These are phyloP conservation scores for Coprinellus aureogranulatus DNA, from an alignment of 768 basidiomycete genomes.

Conservation along the genomic window DNA sequence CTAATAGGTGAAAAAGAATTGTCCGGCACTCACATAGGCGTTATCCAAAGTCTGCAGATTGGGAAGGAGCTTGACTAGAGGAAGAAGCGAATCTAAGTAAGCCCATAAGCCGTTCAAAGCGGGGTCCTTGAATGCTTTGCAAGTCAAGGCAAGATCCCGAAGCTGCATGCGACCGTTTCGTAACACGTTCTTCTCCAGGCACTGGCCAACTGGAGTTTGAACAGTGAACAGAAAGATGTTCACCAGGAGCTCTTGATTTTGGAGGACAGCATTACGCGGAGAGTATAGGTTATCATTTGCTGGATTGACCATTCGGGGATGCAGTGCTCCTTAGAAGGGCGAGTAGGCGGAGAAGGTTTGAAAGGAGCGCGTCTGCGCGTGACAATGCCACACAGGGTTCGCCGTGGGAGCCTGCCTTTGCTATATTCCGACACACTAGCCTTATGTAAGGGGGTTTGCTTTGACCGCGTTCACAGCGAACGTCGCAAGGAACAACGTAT, in stretches of 20 bases:
- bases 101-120: background rate
- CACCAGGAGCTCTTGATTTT: background rate
- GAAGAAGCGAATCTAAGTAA: background rate
- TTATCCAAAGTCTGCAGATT: background rate
- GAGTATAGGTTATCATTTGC: too few relatives aligned
- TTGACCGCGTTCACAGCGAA: too few relatives aligned
- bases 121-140: background rate
- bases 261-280: background rate
- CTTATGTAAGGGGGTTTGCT: too few relatives aligned
- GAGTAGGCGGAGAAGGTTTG: too few relatives aligned
- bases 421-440: too few relatives aligned
- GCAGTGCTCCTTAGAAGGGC: too few relatives aligned
- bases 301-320: too few relatives aligned
- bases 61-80: background rate
- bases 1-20: background rate
- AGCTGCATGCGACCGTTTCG: constrained; percentile 57
- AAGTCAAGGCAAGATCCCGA: constrained; percentile 49
- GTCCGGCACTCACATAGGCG: background rate
- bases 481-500: too few relatives aligned
- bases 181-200: background rate
- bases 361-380: too few relatives aligned
- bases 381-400: too few relatives aligned
- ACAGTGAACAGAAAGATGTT: constrained; percentile 44
- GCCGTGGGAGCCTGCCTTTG: too few relatives aligned
- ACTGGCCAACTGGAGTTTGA: constrained; percentile 51